Evolutionary conservation across 2,329 filamentous ascomycete genomes (phyloP).

Genomic region (Diatrype stigma): DNA sequence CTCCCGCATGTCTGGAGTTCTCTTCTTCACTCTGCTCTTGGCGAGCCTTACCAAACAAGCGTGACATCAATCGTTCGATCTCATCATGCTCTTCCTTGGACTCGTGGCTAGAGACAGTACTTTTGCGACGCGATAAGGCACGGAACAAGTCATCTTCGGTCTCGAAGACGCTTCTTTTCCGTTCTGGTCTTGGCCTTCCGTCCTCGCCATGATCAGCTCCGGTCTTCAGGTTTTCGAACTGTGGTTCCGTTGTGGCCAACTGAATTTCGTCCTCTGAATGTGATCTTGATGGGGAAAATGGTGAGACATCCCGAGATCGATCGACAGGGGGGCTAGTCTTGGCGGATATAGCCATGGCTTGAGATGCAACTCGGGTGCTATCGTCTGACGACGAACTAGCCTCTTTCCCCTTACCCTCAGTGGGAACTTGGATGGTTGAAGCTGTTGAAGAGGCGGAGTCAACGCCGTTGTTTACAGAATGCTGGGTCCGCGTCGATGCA

Average conservation of each 20-base stretch:
- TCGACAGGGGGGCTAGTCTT: no score
- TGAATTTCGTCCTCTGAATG: no score
- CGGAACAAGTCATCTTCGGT: constrained; percentile 51
- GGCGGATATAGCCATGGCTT: constrained; percentile 1
- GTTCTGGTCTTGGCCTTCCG: constrained; percentile 8
- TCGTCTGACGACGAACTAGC: constrained; percentile 3
- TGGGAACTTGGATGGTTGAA: no score
- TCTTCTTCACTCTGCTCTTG: constrained; percentile 65
- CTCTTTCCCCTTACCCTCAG: not conserved
- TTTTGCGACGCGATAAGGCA: constrained; percentile 45
- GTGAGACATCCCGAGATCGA: no score
- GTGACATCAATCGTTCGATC: constrained; percentile 60
- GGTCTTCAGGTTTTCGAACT: constrained; percentile 26
- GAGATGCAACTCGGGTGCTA: constrained; percentile 12
- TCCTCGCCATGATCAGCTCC: constrained; percentile 8
- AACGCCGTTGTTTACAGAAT: not conserved
- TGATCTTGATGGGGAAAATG: no score
- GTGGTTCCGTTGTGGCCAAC: constrained; percentile 10
- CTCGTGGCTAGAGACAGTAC: constrained; percentile 26
- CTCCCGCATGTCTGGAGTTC: constrained; percentile 64
- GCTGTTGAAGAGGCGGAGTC: no score
- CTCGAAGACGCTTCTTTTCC: constrained; percentile 21
- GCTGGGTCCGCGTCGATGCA: not conserved
- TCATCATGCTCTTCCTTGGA: constrained; percentile 42
- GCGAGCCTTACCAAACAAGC: constrained; percentile 64